Base-by-base conservation (phyloP, 257 asterid species). In the Voacanga thouarsii region DNA sequence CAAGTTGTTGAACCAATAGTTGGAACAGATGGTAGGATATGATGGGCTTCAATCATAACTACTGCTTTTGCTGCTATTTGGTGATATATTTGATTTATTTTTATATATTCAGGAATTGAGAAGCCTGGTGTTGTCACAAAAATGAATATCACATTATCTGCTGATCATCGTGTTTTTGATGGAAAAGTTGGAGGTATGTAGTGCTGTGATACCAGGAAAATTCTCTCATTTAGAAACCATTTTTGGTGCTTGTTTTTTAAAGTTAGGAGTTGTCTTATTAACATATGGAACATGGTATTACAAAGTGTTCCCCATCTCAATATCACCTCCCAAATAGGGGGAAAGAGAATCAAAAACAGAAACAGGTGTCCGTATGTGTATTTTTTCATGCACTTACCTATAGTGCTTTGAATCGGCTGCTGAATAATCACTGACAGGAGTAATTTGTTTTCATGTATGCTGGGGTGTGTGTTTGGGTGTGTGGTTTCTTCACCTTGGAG, bases 131-230 rank as follows among this genome's bases (percentile, higher is more conserved):
- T 90, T 79, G 89, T 92, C 73, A 92, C 92, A 63, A 96, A 93
- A 84, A 93, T 96, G 98, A 90, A 81, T 71, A 57, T 93, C 75
- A 92, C 98, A 71, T 75, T 96, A 77, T 96, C 99, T 30, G 98
- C 99, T 43, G 99, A 96, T 81, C 98, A 93, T 77, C 98, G 97
- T 8, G 95, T 93, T 82, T 93, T 93, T 80, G 96, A 96, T 86
- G 98, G 98, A 81, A 92, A 89, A 86, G 95, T 96, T 86, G 98
- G 94, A 90, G 97, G 99, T 92, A 89, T 37, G 78, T 84, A 50
- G 44, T 49, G 39, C 76, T 41, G 71, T n/a, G 23, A 30, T 9
- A 30, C 37, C 15, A 12, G 61, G 74, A 39, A 69, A 75, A 50
- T 30, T 75, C 47, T 60, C 61, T 69, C 56, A 19, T 72, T 15